These are phyloP conservation scores for Aspergillus biplanus DNA, from an alignment of 495 filamentous ascomycete species.

Conservation along the genomic window DNA sequence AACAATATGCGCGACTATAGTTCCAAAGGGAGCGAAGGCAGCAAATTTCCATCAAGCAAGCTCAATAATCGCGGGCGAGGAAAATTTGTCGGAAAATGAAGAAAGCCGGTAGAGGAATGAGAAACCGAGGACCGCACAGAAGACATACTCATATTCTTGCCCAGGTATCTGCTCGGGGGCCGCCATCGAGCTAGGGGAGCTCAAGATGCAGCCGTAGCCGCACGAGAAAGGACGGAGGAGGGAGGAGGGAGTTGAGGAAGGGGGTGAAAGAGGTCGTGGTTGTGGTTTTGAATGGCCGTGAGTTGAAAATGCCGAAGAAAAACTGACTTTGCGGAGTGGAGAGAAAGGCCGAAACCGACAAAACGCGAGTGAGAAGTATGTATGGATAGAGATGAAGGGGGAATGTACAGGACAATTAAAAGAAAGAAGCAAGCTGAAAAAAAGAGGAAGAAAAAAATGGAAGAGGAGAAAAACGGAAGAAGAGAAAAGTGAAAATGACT, in stretches of 20 bases:
- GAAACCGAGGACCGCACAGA: slow-evolving; percentile 11
- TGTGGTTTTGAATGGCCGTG: slow-evolving; percentile 5
- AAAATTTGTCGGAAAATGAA: neutral
- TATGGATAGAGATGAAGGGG: slow-evolving; percentile 14
- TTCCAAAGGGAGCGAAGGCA: neutral
- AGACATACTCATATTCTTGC: slow-evolving; percentile 52
- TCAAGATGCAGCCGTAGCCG: slow-evolving; percentile 41
- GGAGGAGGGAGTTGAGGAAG: slow-evolving; percentile 10
- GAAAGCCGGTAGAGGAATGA: slow-evolving; percentile 4
- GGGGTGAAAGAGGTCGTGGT: slow-evolving; percentile 15
- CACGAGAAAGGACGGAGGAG: slow-evolving; percentile 15
- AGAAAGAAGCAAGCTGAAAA: slow-evolving; percentile 6
- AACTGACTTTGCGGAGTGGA: slow-evolving; percentile 26
- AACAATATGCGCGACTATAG: neutral
- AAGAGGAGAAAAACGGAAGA: slow-evolving; percentile 10
- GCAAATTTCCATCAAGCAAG: neutral
- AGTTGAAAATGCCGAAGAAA: slow-evolving; percentile 28
- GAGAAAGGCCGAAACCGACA: slow-evolving; percentile 21
- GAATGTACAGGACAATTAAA: slow-evolving; percentile 10
- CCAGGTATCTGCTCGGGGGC: slow-evolving; percentile 40
- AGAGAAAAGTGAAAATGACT: slow-evolving; percentile 1
- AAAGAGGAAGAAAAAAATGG: neutral
- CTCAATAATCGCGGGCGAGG: slow-evolving; percentile 1
- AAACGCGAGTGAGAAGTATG: slow-evolving; percentile 4
- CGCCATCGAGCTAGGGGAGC: slow-evolving; percentile 50